Evolutionary conservation across 1,139 yeast genomes (phyloP), one percentile per base, ranked within the genome.

Genomic region (Hanseniaspora uvarum): DNA sequence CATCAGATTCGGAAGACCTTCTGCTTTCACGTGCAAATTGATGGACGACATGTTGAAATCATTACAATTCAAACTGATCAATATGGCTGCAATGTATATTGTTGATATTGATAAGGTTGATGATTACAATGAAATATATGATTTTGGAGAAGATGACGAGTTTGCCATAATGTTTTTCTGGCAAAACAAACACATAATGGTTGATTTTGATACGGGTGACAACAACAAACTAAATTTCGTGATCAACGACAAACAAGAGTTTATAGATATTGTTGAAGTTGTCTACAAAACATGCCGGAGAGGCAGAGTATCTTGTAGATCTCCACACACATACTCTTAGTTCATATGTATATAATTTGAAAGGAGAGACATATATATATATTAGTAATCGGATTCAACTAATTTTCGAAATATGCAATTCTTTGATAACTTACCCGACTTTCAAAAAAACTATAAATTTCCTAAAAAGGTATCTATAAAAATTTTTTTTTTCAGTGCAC

Each of bases 141-240:
- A 92, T 67, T 70, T 92, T 56, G 47, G 53, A 18, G 52, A 52
- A 5, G 86, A 83, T 64, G 96, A 87, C 60, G 94, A 95, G 31
- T 80, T 86, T 75, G 82, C 95, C 49, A 74, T 92, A 55, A 92
- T 92, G 97, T 89, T 92, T 65, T 92, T 92, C 67, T 87, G 78
- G 69, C 73, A 95, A 54, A 92, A 92, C 70, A 89, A 88, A 66
- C 98, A 92, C 67, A 89, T 94, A 95, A 80, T 89, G 87, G 86
- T 96, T 69, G 98, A 92, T 71, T 88, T 88, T 68, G 98, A 98
- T 2, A 92, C 98, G 0, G 99, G 99, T 43, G 87, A 92, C 65
- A 92, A 94, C 69, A 92, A 94, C 72, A 92, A 92, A 72, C 72
- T 92, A 70, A 88, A 88, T 64, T 92, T 92, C 68, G 71, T 72